These are phyloP conservation scores for Viridothelium virens DNA, from an alignment of 495 filamentous ascomycete genomes.

Conservation along the genomic window DNA sequence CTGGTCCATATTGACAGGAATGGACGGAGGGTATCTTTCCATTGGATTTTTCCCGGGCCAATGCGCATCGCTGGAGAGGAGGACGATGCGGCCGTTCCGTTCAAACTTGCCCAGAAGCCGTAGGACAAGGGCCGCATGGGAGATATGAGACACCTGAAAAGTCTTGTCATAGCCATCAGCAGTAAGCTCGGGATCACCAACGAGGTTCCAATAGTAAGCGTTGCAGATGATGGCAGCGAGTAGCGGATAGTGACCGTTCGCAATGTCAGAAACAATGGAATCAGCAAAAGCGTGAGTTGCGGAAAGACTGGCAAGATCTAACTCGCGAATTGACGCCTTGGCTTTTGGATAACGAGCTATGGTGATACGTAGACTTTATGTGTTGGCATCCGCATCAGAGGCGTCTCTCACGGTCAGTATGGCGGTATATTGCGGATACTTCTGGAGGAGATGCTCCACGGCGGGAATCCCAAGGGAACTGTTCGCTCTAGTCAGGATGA, in stretches of 20 bases:
- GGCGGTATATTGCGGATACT: slow-evolving; percentile 34
- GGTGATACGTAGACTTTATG: slow-evolving; percentile 34
- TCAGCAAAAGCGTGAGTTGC: slow-evolving; percentile 38
- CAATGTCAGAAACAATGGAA: slow-evolving; percentile 27
- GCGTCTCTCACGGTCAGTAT: slow-evolving; percentile 41
- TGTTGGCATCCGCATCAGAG: slow-evolving; percentile 39
- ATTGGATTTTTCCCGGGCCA: slow-evolving; percentile 37
- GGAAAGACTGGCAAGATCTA: slow-evolving; percentile 38
- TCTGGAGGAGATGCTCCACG: slow-evolving; percentile 35
- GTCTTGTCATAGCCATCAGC: slow-evolving; percentile 37
- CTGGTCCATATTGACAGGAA: slow-evolving; percentile 22
- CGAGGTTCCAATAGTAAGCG: slow-evolving; percentile 40
- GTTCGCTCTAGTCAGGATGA: slow-evolving; percentile 45
- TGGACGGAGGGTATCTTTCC: slow-evolving; percentile 31
- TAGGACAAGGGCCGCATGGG: slow-evolving; percentile 32
- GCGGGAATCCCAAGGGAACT: slow-evolving; percentile 43
- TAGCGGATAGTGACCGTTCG: slow-evolving; percentile 31
- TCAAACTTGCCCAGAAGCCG: slow-evolving; percentile 39
- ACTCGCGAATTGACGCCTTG: slow-evolving; percentile 33
- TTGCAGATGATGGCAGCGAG: slow-evolving; percentile 42
- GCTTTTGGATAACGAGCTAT: slow-evolving; percentile 32
- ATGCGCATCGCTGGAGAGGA: slow-evolving; percentile 38
- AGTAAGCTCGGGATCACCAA: slow-evolving; percentile 30
- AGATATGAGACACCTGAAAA: slow-evolving; percentile 42
- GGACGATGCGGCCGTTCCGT: slow-evolving; percentile 36